phyloP scores from a whole-genome alignment of 2,329 filamentous ascomycete species.

The Penicillium psychrosexuale region DNA sequence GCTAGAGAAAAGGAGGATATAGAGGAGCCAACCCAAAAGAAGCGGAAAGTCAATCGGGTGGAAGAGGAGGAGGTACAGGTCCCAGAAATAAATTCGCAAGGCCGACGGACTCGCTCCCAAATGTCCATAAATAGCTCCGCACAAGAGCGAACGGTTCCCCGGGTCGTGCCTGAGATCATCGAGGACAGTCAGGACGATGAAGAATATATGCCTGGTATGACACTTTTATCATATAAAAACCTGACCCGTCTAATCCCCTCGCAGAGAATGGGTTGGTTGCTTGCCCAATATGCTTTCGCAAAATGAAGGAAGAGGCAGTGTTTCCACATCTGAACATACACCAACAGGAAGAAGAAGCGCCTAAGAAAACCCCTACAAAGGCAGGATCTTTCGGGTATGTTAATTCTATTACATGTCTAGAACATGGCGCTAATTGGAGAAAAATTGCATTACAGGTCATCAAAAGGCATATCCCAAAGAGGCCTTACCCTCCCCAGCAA shows the following conservation, averaged over 20 bases:
- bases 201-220: conserved; percentile 37
- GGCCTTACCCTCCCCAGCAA: conserved; percentile 25
- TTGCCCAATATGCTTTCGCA: conserved; percentile 75
- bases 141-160: neutral
- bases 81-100: conserved; percentile 28
- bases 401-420: neutral
- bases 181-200: conserved; percentile 41
- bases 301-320: conserved; percentile 77
- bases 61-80: conserved; percentile 40
- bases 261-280: conserved; percentile 71
- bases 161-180: conserved; percentile 28
- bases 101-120: conserved; percentile 38
- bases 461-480: conserved; percentile 21
- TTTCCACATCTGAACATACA: conserved; percentile 75
- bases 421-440: conserved; percentile 17
- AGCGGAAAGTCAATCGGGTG: conserved; percentile 31
- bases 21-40: conserved; percentile 32
- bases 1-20: conserved; percentile 45
- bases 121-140: neutral
- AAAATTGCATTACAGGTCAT: conserved; percentile 17
- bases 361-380: conserved; percentile 13
- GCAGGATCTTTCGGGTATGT: conserved; percentile 29
- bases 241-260: conserved; percentile 15
- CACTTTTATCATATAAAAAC: neutral
- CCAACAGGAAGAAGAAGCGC: conserved; percentile 21